Percentiles rank a stretch among this genome's conserved stretches.
Evolutionary conservation across 768 basidiomycete genomes (phyloP).

Genomic region (Pisolithus marmoratus): DNA sequence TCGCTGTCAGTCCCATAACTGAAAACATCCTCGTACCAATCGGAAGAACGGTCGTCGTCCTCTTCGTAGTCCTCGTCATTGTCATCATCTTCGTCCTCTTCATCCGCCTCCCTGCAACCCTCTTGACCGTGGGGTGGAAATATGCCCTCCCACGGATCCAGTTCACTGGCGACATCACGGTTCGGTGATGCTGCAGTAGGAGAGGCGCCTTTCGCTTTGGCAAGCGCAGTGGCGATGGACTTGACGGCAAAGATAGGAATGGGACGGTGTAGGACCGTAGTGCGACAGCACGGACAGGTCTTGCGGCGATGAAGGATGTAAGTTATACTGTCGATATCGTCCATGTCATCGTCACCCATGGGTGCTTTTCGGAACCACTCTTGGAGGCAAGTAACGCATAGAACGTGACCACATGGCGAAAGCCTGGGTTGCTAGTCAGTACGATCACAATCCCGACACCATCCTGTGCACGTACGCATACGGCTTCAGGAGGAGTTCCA

Average conservation of each 20-base stretch:
- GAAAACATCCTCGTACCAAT: slow-evolving; percentile 28
- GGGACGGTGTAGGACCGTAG: slow-evolving; percentile 51
- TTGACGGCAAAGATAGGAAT: slow-evolving; percentile 68
- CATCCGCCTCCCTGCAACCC: slow-evolving; percentile 18
- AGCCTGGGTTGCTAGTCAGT: slow-evolving; percentile 36
- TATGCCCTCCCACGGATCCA: slow-evolving; percentile 68
- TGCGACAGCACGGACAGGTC: slow-evolving; percentile 68
- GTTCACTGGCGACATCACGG: slow-evolving; percentile 29
- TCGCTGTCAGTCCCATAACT: slow-evolving; percentile 31
- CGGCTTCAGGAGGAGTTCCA: slow-evolving; percentile 61
- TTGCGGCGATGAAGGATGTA: slow-evolving; percentile 57
- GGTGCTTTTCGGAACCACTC: slow-evolving; percentile 76
- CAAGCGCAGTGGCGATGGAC: slow-evolving; percentile 45
- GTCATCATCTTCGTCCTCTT: slow-evolving; percentile 21
- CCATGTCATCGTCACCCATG: slow-evolving; percentile 38
- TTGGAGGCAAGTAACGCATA: slow-evolving; percentile 67
- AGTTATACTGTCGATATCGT: slow-evolving; percentile 33
- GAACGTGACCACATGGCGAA: slow-evolving; percentile 72
- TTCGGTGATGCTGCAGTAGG: slow-evolving; percentile 14
- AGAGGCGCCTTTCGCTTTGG: slow-evolving; percentile 34
- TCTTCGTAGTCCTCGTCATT: slow-evolving; percentile 4
- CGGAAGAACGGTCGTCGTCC: slow-evolving; percentile 11
- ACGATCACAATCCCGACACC: neutral
- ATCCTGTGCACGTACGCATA: slow-evolving; percentile 47
- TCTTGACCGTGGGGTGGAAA: slow-evolving; percentile 46